Conservation (phyloP, 78 protist genomes). For the Chrysochromulina tobinii region DNA sequence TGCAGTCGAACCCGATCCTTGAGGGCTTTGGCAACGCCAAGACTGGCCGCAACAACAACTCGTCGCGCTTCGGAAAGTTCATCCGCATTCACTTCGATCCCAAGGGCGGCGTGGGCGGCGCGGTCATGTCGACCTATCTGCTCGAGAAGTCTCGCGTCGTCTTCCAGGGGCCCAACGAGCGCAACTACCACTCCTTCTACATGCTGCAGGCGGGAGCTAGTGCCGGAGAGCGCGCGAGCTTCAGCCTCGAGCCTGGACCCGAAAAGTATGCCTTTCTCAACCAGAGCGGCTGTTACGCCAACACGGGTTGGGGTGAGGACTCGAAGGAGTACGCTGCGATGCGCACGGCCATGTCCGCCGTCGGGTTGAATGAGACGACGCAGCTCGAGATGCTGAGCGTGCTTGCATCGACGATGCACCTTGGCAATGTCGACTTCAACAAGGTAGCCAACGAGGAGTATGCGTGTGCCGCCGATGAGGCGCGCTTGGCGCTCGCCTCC, state of each 20-base stretch:
- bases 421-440: constrained; percentile 32
- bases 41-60: too few relatives aligned
- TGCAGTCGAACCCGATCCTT: constrained; percentile 43
- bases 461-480: neutral
- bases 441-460: neutral
- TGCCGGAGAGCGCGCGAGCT: neutral
- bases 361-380: too few relatives aligned
- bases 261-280: neutral
- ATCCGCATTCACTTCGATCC: neutral
- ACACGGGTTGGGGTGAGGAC: neutral
- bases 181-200: constrained; percentile 68
- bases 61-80: too few relatives aligned
- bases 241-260: neutral
- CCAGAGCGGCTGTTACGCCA: neutral
- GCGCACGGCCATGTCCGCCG: neutral
- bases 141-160: constrained; percentile 44
- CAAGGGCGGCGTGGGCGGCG: neutral
- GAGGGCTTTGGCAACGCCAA: too few relatives aligned
- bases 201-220: constrained; percentile 1
- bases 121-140: neutral
- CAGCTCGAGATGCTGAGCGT: too few relatives aligned
- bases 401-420: neutral
- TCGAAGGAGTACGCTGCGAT: neutral
- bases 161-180: constrained; percentile 52
- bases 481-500: neutral